phyloP scores from a whole-genome alignment of 345 rosid genomes.

The Orychophragmus violaceus region DNA sequence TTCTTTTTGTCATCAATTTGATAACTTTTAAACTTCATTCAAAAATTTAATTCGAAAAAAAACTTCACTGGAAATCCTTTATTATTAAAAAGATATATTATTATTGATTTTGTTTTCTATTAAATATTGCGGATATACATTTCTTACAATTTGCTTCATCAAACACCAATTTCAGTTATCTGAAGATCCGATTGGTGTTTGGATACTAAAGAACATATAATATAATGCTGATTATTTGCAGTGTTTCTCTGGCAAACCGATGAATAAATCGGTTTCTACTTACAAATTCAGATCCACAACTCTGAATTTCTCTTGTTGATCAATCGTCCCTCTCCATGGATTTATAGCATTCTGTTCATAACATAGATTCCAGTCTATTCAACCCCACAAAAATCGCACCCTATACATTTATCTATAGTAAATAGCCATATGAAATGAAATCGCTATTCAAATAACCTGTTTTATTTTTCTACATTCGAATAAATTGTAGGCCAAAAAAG shows the following conservation, averaged over 20 bases:
- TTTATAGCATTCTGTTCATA: constrained; percentile 16
- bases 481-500: background rate
- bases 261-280: constrained; percentile 25
- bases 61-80: no score
- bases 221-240: background rate
- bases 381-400: background rate
- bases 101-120: no score
- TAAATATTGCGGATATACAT: no score
- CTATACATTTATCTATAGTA: background rate
- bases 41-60: no score
- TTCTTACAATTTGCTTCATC: no score
- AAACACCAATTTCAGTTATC: no score
- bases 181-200: no score
- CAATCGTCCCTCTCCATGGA: constrained; percentile 21
- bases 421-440: background rate
- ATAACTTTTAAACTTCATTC: no score
- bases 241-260: constrained; percentile 24
- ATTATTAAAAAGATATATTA: no score
- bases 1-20: no score
- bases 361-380: background rate
- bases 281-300: constrained; percentile 26
- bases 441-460: background rate
- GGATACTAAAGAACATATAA: background rate
- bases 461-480: background rate
- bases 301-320: constrained; percentile 13